Evolutionary conservation across 2,329 filamentous ascomycete genomes (phyloP).

Genomic region (Arthrobotrys entomopaga): DNA sequence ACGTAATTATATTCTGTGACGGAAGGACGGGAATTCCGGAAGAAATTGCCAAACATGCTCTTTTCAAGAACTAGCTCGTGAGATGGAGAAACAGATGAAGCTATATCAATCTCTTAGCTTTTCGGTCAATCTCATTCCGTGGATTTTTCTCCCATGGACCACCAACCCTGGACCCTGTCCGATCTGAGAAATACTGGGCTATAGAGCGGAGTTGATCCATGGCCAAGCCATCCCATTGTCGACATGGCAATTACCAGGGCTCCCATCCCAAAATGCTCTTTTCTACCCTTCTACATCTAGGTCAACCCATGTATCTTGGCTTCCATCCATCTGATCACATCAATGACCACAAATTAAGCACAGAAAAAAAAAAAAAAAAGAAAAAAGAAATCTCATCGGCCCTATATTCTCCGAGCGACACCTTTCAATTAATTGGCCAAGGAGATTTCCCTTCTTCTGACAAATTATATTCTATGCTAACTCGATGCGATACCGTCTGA

Average conservation of each 20-base stretch:
- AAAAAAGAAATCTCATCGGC: conserved; percentile 8
- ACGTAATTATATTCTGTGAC: conserved; percentile 13
- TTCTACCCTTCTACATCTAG: not conserved
- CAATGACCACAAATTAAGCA: too few species aligned
- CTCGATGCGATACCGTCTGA: too few species aligned
- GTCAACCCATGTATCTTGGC: not conserved
- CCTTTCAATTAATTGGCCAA: too few species aligned
- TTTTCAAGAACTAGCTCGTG: conserved; percentile 30
- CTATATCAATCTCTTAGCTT: conserved; percentile 23
- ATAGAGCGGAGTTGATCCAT: not conserved
- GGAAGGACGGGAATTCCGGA: conserved; percentile 55
- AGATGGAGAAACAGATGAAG: conserved; percentile 13
- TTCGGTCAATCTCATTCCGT: conserved; percentile 51
- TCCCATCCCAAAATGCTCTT: too few species aligned
- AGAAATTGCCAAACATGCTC: conserved; percentile 47
- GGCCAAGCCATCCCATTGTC: not conserved
- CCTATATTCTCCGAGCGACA: conserved; percentile 31
- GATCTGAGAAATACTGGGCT: not conserved
- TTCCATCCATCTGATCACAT: too few species aligned
- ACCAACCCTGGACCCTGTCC: not conserved
- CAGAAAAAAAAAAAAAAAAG: too few species aligned
- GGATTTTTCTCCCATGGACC: conserved; percentile 15
- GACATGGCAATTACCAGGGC: not conserved
- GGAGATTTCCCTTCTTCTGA: too few species aligned
- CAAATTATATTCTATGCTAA: too few species aligned